Conservation (phyloP, 768 basidiomycete species). For the Termitomyces sp. region DNA sequence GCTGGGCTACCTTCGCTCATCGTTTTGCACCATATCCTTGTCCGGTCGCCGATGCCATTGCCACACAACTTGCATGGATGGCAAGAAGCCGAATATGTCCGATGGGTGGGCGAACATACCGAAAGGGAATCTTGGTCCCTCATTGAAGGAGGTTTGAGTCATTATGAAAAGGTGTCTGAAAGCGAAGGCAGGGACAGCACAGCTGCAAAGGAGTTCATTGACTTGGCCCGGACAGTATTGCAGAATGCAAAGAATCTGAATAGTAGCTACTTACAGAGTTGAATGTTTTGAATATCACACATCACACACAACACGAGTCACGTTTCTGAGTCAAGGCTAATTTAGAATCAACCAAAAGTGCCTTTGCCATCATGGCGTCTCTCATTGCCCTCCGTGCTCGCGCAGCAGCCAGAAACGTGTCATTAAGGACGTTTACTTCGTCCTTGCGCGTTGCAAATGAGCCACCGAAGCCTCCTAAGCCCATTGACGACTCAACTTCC, state of each 20-base stretch:
- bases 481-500: constrained; percentile 92
- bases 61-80: constrained; percentile 91
- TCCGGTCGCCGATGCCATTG: constrained; percentile 81
- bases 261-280: constrained; percentile 10
- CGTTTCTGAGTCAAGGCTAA: constrained; percentile 9
- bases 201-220: constrained; percentile 59
- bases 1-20: constrained; percentile 81
- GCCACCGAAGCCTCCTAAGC: constrained; percentile 69
- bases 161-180: constrained; percentile 76
- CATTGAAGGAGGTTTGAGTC: constrained; percentile 72
- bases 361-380: constrained; percentile 24
- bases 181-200: constrained; percentile 47
- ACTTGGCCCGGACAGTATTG: constrained; percentile 68
- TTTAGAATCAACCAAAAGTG: background rate
- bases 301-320: constrained; percentile 1
- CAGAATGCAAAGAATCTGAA: constrained; percentile 36
- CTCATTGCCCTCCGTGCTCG: constrained; percentile 33
- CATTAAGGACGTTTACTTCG: constrained; percentile 38
- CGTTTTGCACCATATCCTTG: constrained; percentile 89
- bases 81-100: constrained; percentile 95
- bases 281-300: background rate
- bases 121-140: constrained; percentile 78
- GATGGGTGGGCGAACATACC: constrained; percentile 92
- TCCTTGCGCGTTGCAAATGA: constrained; percentile 30
- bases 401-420: constrained; percentile 24